Base-by-base conservation (phyloP, 768 basidiomycete species). In the Gloeostereum incarnatum region DNA sequence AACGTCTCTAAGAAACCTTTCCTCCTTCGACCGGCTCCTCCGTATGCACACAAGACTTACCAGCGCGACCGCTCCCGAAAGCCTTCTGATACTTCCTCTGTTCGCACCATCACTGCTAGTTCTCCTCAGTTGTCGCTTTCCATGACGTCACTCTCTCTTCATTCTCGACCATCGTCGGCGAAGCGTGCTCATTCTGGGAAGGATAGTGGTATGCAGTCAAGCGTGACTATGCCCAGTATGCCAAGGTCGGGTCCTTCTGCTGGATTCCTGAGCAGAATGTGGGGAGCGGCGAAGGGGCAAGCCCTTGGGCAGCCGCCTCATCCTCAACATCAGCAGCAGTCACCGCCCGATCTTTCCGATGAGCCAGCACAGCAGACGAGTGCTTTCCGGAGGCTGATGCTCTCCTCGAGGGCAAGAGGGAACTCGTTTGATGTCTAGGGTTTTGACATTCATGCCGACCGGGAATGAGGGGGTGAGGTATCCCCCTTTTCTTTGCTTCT, bases 261-360 rank as follows among this genome's bases (percentile, higher is more conserved):
- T 7, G 65, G 71, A 17, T 80, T 85, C 53, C 61, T 84, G 35
- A 82, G 76, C 47, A 69, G 82, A 20, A 81, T 85, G 78, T 83
- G 81, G 77, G 82, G 71, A 24, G 76, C 72, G 8, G 76, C 78
- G 35, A 71, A 62, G 40, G 57, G 51, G 38, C 51, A 54, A 48
- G 45, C 42, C 31, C 24, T 35, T 16, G 42, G 44, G 20, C 52
- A 49, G n/a, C n/a, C n/a, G n/a, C n/a, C n/a, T n/a, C n/a, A n/a
- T n/a, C n/a, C n/a, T n/a, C n/a, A n/a, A n/a, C n/a, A n/a, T n/a
- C n/a, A n/a, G n/a, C n/a, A n/a, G n/a, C n/a, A n/a, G n/a, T n/a
- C n/a, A n/a, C n/a, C n/a, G n/a, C n/a, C n/a, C n/a, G n/a, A n/a
- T n/a, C n/a, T n/a, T n/a, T n/a, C n/a, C n/a, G n/a, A n/a, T n/a